Evolutionary conservation across 495 filamentous ascomycete species (phyloP), one percentile per base, ranked within the genome.

Genomic region (Penicillium alfredii): DNA sequence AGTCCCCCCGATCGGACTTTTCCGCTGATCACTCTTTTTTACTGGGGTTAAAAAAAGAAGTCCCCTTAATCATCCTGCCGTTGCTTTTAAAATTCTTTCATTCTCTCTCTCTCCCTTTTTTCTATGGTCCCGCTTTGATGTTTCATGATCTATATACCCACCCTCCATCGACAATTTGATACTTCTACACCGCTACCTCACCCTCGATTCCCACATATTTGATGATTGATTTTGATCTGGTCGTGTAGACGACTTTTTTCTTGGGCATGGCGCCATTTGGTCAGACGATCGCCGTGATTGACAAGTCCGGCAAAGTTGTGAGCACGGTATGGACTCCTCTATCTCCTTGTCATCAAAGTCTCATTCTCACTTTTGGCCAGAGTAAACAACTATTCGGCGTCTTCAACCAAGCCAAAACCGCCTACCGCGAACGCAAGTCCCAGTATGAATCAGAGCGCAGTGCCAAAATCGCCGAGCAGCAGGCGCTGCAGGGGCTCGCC

Each of bases 271-370:
- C 68, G 35, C 67, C 66, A 19, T 49, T 83, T 18, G 72, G 73
- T 34, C 66, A 94, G 65, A 86, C 86, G 25, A 81, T 95, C 52
- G 86, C 86, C 36, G 84, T 95, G 38, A 78, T 95, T 62, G 89
- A 95, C 67, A 85, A 83, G 53, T 93, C 88, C 40, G 87, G 87
- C 40, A 90, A 94, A 71, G 79, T 93, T 6, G 84, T 95, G 33
- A 89, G 81, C 72, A 92, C 84, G 38, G 87, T 92, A 75, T 61
- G 84, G 64, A 34, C 42, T 31, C 23, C 19, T 26, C 13, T 31
- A 35, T 32, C 16, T 22, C 19, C 20, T 12, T 9, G n/a, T n/a
- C n/a, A n/a, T n/a, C n/a, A n/a, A n/a, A n/a, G n/a, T n/a, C 18
- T 16, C 12, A 27, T 50, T 46, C 60, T 64, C 42, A 69, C 33